These are phyloP conservation scores for Setomelanomma holmii DNA, from an alignment of 2,329 filamentous ascomycete species.

Conservation along the genomic window DNA sequence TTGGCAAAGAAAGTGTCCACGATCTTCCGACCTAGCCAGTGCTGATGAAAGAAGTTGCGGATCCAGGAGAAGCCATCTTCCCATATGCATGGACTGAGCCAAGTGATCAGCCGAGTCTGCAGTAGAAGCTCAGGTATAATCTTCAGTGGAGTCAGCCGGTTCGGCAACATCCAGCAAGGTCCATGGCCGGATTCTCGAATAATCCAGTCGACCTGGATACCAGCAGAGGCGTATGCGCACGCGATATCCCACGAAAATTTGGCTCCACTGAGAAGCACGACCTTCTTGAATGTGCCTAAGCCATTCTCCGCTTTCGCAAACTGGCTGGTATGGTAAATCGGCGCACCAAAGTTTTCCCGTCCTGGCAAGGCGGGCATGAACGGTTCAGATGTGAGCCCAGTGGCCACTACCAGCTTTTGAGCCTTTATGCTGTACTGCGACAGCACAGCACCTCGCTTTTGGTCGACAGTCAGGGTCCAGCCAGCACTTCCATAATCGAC, in stretches of 20 bases:
- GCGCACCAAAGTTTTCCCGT: constrained; percentile 58
- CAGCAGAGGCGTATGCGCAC: constrained; percentile 60
- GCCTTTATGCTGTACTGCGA: constrained; percentile 26
- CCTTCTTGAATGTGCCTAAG: constrained; percentile 43
- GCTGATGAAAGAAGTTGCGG: constrained; percentile 64
- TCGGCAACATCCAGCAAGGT: constrained; percentile 65
- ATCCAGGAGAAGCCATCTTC: constrained; percentile 68
- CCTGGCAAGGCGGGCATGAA: constrained; percentile 62
- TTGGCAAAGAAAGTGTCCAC: constrained; percentile 64
- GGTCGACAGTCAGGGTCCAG: constrained; percentile 28
- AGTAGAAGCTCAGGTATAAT: constrained; percentile 71
- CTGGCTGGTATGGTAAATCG: constrained; percentile 65
- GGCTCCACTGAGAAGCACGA: constrained; percentile 65
- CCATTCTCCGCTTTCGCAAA: constrained; percentile 54
- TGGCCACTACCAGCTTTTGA: constrained; percentile 66
- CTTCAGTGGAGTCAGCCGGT: constrained; percentile 70
- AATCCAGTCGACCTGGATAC: constrained; percentile 64
- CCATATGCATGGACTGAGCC: constrained; percentile 79
- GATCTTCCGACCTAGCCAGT: constrained; percentile 62
- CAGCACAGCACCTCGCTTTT: not conserved
- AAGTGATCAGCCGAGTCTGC: constrained; percentile 70
- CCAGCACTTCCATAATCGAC: constrained; percentile 44
- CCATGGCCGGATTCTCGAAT: constrained; percentile 64
- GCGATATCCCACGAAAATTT: constrained; percentile 71
- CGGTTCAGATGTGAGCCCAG: constrained; percentile 67